phyloP scores from a whole-genome alignment of 441 rosid species.

The Dalechampia spathulata region DNA sequence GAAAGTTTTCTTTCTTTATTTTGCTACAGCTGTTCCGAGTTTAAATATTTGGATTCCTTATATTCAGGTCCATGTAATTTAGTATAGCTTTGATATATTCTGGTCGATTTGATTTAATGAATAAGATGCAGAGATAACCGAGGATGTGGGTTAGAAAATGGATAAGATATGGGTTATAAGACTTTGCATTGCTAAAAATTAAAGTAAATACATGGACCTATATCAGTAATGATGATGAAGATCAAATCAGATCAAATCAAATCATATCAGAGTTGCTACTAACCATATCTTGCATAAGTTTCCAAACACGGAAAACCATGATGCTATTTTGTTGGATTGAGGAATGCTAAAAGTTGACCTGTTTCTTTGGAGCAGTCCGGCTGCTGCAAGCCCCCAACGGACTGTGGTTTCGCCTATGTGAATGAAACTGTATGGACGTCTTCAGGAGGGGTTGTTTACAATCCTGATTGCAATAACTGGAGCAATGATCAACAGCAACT shows the following conservation, averaged over 20 bases:
- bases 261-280: no score
- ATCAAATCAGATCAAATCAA: slow-evolving; percentile 5
- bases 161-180: background rate
- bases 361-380: slow-evolving; percentile 47
- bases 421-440: slow-evolving; percentile 66
- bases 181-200: background rate
- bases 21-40: no score
- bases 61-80: no score
- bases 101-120: no score
- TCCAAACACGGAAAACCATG: background rate
- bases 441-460: slow-evolving; percentile 28
- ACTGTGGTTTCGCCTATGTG: slow-evolving; percentile 53
- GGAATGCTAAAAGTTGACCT: background rate
- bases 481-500: slow-evolving; percentile 58
- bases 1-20: background rate
- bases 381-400: slow-evolving; percentile 91
- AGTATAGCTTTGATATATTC: no score
- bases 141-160: background rate
- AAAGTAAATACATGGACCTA: background rate
- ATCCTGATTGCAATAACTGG: slow-evolving; percentile 58
- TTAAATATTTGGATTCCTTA: no score
- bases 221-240: background rate
- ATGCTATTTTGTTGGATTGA: background rate
- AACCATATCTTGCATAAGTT: background rate
- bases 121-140: no score